Evolutionary conservation across 179 eudicot species (phyloP), one percentile per base, ranked within the genome.

Genomic region (Silene vulgaris): DNA sequence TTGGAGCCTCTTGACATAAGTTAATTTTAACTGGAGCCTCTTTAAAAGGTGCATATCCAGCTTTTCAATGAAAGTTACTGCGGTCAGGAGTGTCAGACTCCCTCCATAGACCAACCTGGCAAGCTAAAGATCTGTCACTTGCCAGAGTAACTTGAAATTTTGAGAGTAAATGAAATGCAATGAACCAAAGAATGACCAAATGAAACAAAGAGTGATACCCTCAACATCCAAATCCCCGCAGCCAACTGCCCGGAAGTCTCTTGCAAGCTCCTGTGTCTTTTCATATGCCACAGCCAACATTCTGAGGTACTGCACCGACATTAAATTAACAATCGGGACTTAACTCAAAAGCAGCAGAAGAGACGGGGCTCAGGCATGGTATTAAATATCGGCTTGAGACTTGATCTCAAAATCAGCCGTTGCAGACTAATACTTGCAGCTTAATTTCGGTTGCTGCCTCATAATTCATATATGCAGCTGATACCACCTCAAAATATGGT

Each of bases 171-270:
- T 76, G 8, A 72, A 69, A 77, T 2, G 11, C 60, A 48, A 16
- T 28, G 13, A 72, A 72, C 5, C 73, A 78, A 60, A 45, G 52
- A 67, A 40, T 12, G 48, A 19, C 20, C n/a, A 5, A 54, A 56
- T 52, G 20, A 72, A 72, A 50, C 73, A 78, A 66, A 45, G 52
- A 67, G 59, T 12, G 73, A 76, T 87, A 91, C 99, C 99, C 86
- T 96, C 99, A 82, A 96, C 89, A 85, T 96, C 99, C 88, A 96
- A 90, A 85, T 96, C 99, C 76, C 99, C 99, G 77, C 99, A 96
- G 59, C 98, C 99, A 71, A 93, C 92, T 70, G 92, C 85, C 35
- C 89, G 91, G 76, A 96, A 87, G 70, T 90, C 98, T 82, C 83
- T 89, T 76, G 97, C 97, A 86, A 96, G 97, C 75, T 96, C 99